Conservation (phyloP, 257 asterid genomes). For the Rauvolfia tetraphylla region DNA sequence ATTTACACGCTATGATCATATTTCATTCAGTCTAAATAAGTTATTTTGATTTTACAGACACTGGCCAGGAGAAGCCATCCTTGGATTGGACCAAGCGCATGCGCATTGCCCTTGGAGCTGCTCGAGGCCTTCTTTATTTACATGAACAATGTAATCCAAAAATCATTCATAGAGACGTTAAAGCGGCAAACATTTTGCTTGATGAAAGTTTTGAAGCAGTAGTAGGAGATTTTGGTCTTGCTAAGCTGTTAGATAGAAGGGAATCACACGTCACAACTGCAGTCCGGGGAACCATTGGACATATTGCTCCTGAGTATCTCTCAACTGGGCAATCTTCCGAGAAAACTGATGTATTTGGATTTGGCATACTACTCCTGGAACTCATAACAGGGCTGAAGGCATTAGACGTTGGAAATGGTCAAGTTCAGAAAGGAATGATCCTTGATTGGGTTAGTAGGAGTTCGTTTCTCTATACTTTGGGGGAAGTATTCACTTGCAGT, state of each 20-base stretch:
- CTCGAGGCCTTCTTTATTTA: constrained; percentile 85
- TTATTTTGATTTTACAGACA: constrained; percentile 35
- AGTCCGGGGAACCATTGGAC: constrained; percentile 90
- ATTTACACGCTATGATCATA: neutral
- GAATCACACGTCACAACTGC: constrained; percentile 96
- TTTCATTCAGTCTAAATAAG: constrained; percentile 1
- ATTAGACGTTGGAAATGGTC: constrained; percentile 56
- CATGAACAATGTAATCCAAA: constrained; percentile 91
- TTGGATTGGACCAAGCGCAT: constrained; percentile 86
- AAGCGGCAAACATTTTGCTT: constrained; percentile 89
- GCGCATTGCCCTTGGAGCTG: constrained; percentile 77
- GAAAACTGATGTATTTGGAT: constrained; percentile 91
- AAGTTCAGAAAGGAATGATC: constrained; percentile 77
- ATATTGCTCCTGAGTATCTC: constrained; percentile 90
- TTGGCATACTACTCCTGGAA: constrained; percentile 81
- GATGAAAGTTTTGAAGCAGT: constrained; percentile 89
- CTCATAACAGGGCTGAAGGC: constrained; percentile 83
- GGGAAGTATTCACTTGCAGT: neutral
- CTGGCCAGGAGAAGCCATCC: constrained; percentile 58
- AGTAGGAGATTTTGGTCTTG: constrained; percentile 95
- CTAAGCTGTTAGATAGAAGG: constrained; percentile 81
- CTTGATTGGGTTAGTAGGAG: constrained; percentile 67
- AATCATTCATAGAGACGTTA: constrained; percentile 88
- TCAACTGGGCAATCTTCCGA: constrained; percentile 97
- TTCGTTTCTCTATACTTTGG: neutral